Percentiles rank a stretch among this genome's conserved stretches.
phyloP scores from a whole-genome alignment of 169 alveolate genomes.

The Plasmodium falciparum region DNA sequence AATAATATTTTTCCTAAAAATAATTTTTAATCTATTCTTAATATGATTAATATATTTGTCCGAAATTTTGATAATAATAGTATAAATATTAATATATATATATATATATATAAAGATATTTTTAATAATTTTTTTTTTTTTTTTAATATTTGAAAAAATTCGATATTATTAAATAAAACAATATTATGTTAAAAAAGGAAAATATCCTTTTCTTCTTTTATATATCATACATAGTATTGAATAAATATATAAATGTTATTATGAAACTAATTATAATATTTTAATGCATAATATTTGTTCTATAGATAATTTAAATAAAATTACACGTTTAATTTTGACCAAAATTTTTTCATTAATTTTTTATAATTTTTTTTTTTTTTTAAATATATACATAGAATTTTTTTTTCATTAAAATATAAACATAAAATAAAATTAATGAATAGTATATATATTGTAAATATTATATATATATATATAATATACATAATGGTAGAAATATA shows the following conservation, averaged over 20 bases:
- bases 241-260: not conserved
- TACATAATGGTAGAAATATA: not conserved
- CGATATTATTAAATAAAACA: no score
- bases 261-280: no score
- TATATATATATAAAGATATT: no score
- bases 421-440: not conserved
- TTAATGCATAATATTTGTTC: constrained; percentile 1
- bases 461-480: constrained; percentile 13
- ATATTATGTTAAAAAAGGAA: no score
- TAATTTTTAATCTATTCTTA: constrained; percentile 17
- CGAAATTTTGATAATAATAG: constrained; percentile 1
- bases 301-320: constrained; percentile 6
- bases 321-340: not conserved
- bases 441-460: not conserved
- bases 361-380: not conserved
- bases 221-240: not conserved
- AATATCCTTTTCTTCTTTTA: no score
- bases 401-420: constrained; percentile 2
- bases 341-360: not conserved
- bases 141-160: no score
- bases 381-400: constrained; percentile 22
- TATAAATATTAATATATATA: not conserved
- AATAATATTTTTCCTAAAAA: constrained; percentile 5
- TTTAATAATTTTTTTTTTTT: no score
- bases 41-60: constrained; percentile 21